Percentiles rank a stretch among this genome's conserved stretches.
Conservation (phyloP, 306 rosid species). For the Corylus avellana region DNA sequence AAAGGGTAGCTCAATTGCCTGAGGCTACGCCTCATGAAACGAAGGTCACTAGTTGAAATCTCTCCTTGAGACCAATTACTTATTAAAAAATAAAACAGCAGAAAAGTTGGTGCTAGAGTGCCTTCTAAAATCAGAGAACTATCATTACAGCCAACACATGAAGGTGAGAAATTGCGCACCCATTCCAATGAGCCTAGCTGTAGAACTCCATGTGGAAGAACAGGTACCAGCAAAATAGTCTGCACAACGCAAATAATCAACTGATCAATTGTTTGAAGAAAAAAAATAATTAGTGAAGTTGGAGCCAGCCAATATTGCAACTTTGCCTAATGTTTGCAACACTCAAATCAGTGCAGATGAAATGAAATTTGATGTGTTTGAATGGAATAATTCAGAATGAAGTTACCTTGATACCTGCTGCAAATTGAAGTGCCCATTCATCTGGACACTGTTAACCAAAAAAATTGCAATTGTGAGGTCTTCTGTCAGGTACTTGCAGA, state of each 20-base stretch:
- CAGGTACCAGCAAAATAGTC: slow-evolving; percentile 88
- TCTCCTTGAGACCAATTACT: no score
- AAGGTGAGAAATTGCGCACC: slow-evolving; percentile 51
- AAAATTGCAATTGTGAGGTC: slow-evolving; percentile 30
- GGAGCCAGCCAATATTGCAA: slow-evolving; percentile 11
- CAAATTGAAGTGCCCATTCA: slow-evolving; percentile 85
- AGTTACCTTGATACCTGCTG: slow-evolving; percentile 79
- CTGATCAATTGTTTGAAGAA: neutral
- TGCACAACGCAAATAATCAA: slow-evolving; percentile 33
- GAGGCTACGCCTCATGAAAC: no score
- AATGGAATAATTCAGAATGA: slow-evolving; percentile 4
- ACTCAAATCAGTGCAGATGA: slow-evolving; percentile 7
- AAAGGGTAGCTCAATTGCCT: no score
- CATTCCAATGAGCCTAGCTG: slow-evolving; percentile 81
- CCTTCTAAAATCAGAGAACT: neutral
- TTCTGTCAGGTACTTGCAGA: slow-evolving; percentile 1
- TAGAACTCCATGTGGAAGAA: slow-evolving; percentile 82
- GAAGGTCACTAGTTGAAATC: no score
- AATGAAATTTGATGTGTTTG: slow-evolving; percentile 8
- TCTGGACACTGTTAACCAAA: slow-evolving; percentile 56
- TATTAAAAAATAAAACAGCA: neutral
- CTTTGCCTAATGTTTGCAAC: neutral
- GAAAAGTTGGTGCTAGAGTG: neutral
- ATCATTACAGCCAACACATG: slow-evolving; percentile 1
- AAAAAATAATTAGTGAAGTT: neutral